phyloP scores from a whole-genome alignment of 2,329 filamentous ascomycete genomes.

The Rugonectria rugulosa region DNA sequence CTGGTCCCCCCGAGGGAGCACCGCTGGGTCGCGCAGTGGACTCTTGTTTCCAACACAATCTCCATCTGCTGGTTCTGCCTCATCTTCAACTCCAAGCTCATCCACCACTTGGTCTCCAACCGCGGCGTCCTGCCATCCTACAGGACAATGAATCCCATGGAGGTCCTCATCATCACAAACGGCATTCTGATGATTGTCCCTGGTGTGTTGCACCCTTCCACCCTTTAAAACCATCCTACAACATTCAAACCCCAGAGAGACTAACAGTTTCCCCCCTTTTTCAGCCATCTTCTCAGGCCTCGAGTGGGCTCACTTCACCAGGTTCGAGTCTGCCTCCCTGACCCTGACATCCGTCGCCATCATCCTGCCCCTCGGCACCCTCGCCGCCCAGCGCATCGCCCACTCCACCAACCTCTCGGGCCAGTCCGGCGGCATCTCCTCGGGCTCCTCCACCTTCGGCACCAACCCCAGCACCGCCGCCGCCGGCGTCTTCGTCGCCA shows the following conservation, averaged over 20 bases:
- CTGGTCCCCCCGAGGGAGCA: constrained; percentile 31
- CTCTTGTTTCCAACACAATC: constrained; percentile 49
- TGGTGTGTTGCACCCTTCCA: constrained; percentile 46
- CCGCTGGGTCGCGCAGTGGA: constrained; percentile 50
- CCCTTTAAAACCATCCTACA: too few species aligned
- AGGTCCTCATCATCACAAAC: constrained; percentile 63
- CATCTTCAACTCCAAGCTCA: constrained; percentile 61
- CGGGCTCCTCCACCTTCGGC: constrained; percentile 25
- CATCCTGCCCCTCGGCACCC: constrained; percentile 60
- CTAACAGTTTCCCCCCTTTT: not conserved
- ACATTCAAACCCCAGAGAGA: too few species aligned
- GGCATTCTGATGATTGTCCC: constrained; percentile 64
- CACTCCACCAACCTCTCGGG: constrained; percentile 33
- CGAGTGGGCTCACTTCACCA: constrained; percentile 50
- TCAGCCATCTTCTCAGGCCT: constrained; percentile 61
- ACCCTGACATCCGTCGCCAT: constrained; percentile 58
- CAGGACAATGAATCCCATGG: constrained; percentile 57
- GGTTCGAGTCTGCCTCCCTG: constrained; percentile 60
- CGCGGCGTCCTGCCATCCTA: constrained; percentile 55
- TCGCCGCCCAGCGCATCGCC: constrained; percentile 58
- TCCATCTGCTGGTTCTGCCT: constrained; percentile 63
- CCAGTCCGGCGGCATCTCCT: constrained; percentile 25
- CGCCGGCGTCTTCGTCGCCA: constrained; percentile 27
- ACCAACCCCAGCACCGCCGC: constrained; percentile 17
- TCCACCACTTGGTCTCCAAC: constrained; percentile 56